These are phyloP conservation scores for Malus fusca DNA, from an alignment of 306 rosid species.

Conservation along the genomic window DNA sequence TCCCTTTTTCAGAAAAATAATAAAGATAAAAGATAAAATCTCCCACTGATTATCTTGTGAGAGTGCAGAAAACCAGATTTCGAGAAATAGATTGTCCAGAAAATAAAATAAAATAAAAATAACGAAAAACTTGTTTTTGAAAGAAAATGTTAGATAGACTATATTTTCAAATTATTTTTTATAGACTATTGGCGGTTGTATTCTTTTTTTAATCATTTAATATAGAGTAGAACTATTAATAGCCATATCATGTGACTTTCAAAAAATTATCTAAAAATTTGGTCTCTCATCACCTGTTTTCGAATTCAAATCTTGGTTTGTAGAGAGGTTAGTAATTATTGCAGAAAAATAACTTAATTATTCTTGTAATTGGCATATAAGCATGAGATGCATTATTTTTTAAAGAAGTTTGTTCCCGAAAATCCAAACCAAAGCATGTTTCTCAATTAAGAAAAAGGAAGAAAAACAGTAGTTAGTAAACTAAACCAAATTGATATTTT, in stretches of 20 bases:
- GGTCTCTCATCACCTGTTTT: neutral
- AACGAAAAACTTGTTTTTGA: neutral
- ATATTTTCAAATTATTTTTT: too few relatives aligned
- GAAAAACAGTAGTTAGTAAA: too few relatives aligned
- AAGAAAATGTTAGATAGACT: too few relatives aligned
- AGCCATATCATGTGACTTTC: too few relatives aligned
- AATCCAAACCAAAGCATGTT: neutral
- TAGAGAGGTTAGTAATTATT: constrained; percentile 17
- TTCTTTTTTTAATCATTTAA: too few relatives aligned
- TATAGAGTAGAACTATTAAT: too few relatives aligned
- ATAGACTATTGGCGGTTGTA: too few relatives aligned
- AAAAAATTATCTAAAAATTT: too few relatives aligned
- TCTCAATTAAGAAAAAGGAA: neutral
- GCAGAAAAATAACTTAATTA: constrained; percentile 3
- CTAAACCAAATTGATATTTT: neutral
- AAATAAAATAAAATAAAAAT: neutral
- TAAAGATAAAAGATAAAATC: neutral
- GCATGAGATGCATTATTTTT: constrained; percentile 19
- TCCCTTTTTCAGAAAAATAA: neutral
- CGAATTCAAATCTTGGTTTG: constrained; percentile 17
- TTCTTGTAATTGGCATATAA: neutral
- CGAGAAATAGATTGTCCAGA: constrained; percentile 16
- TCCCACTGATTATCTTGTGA: constrained; percentile 9
- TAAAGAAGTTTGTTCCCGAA: neutral
- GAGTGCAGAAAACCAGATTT: constrained; percentile 21